These are phyloP conservation scores for Lipomyces anomalus DNA, from an alignment of 805 yeast genomes.

Conservation along the genomic window DNA sequence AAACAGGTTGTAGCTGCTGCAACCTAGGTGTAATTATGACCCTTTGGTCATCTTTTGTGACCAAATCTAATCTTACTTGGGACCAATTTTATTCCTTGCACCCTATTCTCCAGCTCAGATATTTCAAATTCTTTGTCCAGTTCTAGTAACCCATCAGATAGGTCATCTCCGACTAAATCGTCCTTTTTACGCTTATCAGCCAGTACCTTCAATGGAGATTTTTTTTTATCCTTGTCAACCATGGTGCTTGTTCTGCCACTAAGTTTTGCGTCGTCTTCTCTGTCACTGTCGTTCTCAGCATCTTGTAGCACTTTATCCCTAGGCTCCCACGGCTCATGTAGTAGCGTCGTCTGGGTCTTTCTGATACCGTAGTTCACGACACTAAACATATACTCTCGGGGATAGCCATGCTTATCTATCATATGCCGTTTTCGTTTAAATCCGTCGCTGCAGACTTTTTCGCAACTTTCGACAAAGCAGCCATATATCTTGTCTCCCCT, in stretches of 20 bases:
- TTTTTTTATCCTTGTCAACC: too few species aligned
- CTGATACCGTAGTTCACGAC: conserved; percentile 20
- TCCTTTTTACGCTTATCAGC: neutral
- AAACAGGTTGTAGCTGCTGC: too few species aligned
- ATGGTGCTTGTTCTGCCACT: too few species aligned
- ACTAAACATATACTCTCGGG: conserved; percentile 30
- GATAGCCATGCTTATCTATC: conserved; percentile 47
- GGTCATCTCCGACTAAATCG: neutral
- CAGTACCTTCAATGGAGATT: too few species aligned
- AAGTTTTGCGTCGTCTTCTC: too few species aligned
- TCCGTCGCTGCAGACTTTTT: conserved; percentile 36
- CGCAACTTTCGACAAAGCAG: conserved; percentile 44
- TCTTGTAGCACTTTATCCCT: neutral
- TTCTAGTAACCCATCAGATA: conserved; percentile 5
- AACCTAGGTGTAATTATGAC: too few species aligned
- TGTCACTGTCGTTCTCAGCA: neutral
- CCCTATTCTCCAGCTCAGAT: conserved; percentile 2
- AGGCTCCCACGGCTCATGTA: neutral
- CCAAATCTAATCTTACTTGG: conserved; percentile 16
- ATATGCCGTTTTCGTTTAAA: conserved; percentile 44
- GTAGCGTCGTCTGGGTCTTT: conserved; percentile 15
- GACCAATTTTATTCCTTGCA: conserved; percentile 7
- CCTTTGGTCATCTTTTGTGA: conserved; percentile 2
- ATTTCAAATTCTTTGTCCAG: conserved; percentile 7
- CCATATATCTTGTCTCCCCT: conserved; percentile 39